Conservation (phyloP, 768 basidiomycete species). For the Cystobasidiopsis lactophilus region DNA sequence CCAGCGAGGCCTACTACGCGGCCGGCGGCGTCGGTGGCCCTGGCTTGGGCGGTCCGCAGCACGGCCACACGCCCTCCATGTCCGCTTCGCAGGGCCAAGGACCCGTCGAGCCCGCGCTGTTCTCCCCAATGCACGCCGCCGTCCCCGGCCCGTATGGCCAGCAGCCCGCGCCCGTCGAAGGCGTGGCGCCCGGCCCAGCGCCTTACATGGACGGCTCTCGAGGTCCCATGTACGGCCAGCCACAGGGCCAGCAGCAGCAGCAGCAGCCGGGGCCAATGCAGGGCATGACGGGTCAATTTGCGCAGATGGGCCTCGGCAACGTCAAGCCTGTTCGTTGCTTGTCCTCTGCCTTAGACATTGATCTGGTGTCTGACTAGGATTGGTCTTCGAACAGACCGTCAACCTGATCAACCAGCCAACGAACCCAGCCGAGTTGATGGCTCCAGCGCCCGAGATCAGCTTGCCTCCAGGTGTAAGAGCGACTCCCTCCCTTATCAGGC, state of each 20-base stretch:
- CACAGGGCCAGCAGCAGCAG: slow-evolving; percentile 11
- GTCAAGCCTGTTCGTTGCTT: slow-evolving; percentile 7
- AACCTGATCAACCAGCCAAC: slow-evolving; percentile 85
- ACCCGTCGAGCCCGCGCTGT: slow-evolving; percentile 22
- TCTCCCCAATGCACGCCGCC: slow-evolving; percentile 27
- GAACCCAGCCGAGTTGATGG: slow-evolving; percentile 60
- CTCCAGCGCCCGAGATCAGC: slow-evolving; percentile 69
- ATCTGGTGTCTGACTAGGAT: slow-evolving; percentile 9
- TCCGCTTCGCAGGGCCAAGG: background rate
- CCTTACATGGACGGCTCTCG: slow-evolving; percentile 24
- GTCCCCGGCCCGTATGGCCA: slow-evolving; percentile 36
- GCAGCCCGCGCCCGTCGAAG: slow-evolving; percentile 29
- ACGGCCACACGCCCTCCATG: background rate
- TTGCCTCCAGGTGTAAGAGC: slow-evolving; percentile 52
- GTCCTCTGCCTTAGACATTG: background rate
- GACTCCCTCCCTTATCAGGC: background rate
- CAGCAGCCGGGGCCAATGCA: slow-evolving; percentile 28
- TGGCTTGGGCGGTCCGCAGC: background rate
- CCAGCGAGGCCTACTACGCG: background rate
- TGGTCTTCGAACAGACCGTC: slow-evolving; percentile 53
- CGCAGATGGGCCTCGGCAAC: slow-evolving; percentile 56
- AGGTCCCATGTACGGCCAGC: slow-evolving; percentile 23
- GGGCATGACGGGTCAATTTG: slow-evolving; percentile 59
- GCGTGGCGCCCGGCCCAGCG: slow-evolving; percentile 20
- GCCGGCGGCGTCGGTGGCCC: background rate